These are phyloP conservation scores for Populus hybrid DNA, from an alignment of 441 rosid genomes.

Conservation along the genomic window DNA sequence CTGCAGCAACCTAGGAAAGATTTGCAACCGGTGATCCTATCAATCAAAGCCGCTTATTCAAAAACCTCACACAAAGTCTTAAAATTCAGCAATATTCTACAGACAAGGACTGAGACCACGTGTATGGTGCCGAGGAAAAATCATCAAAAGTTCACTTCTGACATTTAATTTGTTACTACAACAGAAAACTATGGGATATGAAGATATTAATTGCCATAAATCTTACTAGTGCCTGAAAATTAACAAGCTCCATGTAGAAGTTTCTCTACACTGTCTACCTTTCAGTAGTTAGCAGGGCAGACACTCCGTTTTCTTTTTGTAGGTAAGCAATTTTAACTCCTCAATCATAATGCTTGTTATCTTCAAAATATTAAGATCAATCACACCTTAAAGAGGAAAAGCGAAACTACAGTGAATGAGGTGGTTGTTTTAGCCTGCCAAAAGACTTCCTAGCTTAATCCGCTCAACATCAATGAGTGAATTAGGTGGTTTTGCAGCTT, in stretches of 20 bases:
- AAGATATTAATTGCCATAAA: not conserved
- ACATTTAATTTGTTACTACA: too few species aligned
- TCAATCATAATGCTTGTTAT: not conserved
- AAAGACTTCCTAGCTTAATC: not conserved
- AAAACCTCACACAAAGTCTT: too few species aligned
- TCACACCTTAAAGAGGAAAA: not conserved
- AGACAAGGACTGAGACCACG: too few species aligned
- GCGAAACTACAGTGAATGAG: not conserved
- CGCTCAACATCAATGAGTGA: not conserved
- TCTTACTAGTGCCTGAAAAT: not conserved
- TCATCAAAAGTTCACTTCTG: too few species aligned
- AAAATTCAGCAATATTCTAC: too few species aligned
- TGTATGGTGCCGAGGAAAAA: too few species aligned
- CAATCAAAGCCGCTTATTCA: too few species aligned
- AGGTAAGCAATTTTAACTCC: not conserved
- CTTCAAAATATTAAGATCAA: not conserved
- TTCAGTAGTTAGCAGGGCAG: not conserved
- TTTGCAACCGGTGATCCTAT: too few species aligned
- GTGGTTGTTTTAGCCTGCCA: not conserved
- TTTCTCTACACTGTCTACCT: not conserved
- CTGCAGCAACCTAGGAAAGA: too few species aligned
- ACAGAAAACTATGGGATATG: too few species aligned
- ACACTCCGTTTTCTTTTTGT: not conserved
- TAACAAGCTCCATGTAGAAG: not conserved
- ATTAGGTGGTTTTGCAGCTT: not conserved